Conservation (phyloP, 139 green algal species). For the Mesotaenium endlicherianum region DNA sequence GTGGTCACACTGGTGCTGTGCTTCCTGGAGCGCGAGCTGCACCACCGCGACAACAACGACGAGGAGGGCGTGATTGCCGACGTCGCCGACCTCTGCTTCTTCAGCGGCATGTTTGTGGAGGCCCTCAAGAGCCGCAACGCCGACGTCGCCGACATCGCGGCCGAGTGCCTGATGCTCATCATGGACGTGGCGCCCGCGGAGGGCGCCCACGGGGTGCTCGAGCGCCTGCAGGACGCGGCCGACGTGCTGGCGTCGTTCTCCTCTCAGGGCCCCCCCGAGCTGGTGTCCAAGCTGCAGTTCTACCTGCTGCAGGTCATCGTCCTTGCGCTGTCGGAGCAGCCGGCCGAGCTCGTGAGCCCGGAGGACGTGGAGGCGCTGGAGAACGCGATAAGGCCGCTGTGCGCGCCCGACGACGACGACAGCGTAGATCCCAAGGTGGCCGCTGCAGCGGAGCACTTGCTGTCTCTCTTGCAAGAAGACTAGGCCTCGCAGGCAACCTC, state of each 20-base stretch:
- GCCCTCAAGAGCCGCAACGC: constrained; percentile 15
- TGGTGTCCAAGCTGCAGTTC: constrained; percentile 17
- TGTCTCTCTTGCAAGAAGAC: too few relatives aligned
- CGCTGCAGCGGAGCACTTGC: too few relatives aligned
- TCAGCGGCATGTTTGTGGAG: constrained; percentile 16
- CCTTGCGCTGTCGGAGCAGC: too few relatives aligned
- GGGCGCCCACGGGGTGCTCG: neutral
- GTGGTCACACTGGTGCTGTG: constrained; percentile 17
- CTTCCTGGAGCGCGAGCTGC: constrained; percentile 23
- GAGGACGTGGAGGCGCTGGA: too few relatives aligned
- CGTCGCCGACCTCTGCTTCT: constrained; percentile 11
- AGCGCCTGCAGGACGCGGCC: neutral
- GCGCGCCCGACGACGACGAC: too few relatives aligned
- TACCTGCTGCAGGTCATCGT: constrained; percentile 6
- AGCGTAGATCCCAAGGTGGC: too few relatives aligned
- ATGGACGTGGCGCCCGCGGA: neutral
- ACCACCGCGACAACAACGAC: neutral
- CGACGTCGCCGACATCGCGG: constrained; percentile 8
- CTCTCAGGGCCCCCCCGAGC: neutral
- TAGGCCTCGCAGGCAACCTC: too few relatives aligned
- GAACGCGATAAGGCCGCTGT: too few relatives aligned
- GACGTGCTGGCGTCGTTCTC: neutral
- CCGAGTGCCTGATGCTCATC: constrained; percentile 19
- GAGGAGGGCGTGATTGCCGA: constrained; percentile 5
- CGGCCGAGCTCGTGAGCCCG: too few relatives aligned